Base-by-base conservation (phyloP, 345 rosid genomes). In the Eutrema japonicum region DNA sequence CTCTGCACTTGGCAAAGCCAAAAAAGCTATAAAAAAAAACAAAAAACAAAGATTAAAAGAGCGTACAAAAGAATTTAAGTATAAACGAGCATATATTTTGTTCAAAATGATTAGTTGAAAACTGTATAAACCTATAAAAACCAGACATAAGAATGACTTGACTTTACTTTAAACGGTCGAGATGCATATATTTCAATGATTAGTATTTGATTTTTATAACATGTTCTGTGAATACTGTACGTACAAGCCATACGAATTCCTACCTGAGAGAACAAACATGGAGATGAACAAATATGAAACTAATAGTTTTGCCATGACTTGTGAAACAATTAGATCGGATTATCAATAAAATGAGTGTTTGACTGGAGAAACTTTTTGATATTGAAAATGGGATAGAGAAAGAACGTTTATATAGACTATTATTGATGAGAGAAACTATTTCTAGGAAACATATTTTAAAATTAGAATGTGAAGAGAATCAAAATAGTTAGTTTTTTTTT, bases 221-320 rank as follows among this genome's bases (percentile, higher is more conserved):
- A 12, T 64, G 16, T 36, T 64, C 12, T 16, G 6, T 47, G 18
- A 46, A 47, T 22, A 22, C 22, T 22, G 16, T 33, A 22, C 56
- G 14, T 33, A 26, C 57, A 50, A 26, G 10, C 9, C 36, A 42
- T 53, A 41, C 29, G 11, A 52, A 40, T 6, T 14, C 22, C 3
- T 68, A 68, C 62, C 62, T 53, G 72, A 14, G 14, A 53, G 30
- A 67, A 67, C 30, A 53, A 67, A 16, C 51, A 67, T 52, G 49
- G 30, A 54, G 72, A 67, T 67, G 50, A 50, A 66, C 13, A 65
- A 3, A 66, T 50, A 66, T 48, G 61, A 66, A n/a, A 6, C 52
- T 12, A 40, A 11, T 16, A 52, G 40, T 53, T 67, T 67, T 42
- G 72, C 32, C 72, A 68, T 54, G 42, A 68, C 12, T 38, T 8